A percentile compares a stretch with the other conserved stretches of the same genome.
Evolutionary conservation across 2,329 filamentous ascomycete genomes (phyloP).

Genomic region (Didymellaceae sp.): DNA sequence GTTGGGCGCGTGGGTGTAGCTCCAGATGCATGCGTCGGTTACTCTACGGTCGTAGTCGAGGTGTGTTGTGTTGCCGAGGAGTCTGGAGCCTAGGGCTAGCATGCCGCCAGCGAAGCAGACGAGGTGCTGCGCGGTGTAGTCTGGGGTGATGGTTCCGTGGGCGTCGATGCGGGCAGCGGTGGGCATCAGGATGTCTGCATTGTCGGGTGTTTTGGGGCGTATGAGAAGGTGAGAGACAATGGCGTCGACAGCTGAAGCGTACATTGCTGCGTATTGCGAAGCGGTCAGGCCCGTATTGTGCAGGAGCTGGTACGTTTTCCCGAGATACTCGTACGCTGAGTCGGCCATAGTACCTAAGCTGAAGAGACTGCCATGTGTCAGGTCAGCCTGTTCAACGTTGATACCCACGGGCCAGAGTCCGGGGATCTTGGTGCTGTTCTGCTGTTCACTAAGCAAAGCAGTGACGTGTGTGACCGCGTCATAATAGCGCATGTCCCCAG

Average conservation of each 20-base stretch:
- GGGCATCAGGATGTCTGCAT: slow-evolving; percentile 52
- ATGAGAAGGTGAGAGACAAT: slow-evolving; percentile 54
- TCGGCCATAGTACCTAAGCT: slow-evolving; percentile 42
- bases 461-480: slow-evolving; percentile 52
- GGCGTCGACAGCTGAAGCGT: slow-evolving; percentile 55
- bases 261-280: slow-evolving; percentile 57
- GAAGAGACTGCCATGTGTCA: slow-evolving; percentile 50
- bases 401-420: slow-evolving; percentile 52
- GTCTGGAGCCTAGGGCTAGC: slow-evolving; percentile 67
- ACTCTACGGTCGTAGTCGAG: slow-evolving; percentile 61
- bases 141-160: slow-evolving; percentile 31
- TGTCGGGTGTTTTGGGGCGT: slow-evolving; percentile 54
- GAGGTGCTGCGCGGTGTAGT: slow-evolving; percentile 55
- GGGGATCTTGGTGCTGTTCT: slow-evolving; percentile 49
- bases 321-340: slow-evolving; percentile 48
- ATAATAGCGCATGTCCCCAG: slow-evolving; percentile 52
- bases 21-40: slow-evolving; percentile 67
- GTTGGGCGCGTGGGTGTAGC: slow-evolving; percentile 61
- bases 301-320: slow-evolving; percentile 33
- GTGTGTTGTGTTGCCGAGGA: slow-evolving; percentile 61
- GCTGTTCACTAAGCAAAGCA: slow-evolving; percentile 47
- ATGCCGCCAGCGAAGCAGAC: slow-evolving; percentile 73
- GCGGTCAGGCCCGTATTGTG: slow-evolving; percentile 32
- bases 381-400: slow-evolving; percentile 23
- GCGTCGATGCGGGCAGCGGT: slow-evolving; percentile 38